phyloP scores from a whole-genome alignment of 2,329 filamentous ascomycete species.

The Lasiodiplodia gonubiensis region DNA sequence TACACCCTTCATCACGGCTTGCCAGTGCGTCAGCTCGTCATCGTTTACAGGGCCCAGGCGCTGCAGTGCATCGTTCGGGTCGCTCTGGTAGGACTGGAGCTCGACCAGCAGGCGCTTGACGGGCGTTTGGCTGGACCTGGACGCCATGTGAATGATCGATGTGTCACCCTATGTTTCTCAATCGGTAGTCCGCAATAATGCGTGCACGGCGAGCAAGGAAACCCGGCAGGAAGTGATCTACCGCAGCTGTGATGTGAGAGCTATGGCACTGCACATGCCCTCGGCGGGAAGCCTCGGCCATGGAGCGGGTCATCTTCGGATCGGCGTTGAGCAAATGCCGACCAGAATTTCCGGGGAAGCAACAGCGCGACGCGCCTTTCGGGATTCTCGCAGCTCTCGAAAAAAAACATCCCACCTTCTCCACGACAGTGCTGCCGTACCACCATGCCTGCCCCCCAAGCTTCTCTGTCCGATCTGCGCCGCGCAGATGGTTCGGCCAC shows the following conservation, averaged over 20 bases:
- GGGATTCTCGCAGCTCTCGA: conserved; percentile 17
- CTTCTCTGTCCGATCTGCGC: conserved; percentile 56
- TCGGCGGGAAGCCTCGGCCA: conserved; percentile 13
- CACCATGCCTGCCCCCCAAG: conserved; percentile 36
- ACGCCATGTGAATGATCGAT: neutral
- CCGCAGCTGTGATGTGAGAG: conserved; percentile 5
- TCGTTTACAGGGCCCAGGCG: conserved; percentile 63
- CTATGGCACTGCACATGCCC: conserved; percentile 13
- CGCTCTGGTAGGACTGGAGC: conserved; percentile 62
- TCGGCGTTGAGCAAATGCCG: conserved; percentile 22
- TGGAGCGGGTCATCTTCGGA: conserved; percentile 16
- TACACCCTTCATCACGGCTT: conserved; percentile 65
- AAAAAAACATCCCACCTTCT: neutral
- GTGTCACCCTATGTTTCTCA: neutral
- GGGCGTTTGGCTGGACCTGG: conserved; percentile 42
- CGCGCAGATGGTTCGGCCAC: conserved; percentile 81
- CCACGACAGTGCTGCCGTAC: neutral
- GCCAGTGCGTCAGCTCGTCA: conserved; percentile 64
- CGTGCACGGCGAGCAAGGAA: neutral
- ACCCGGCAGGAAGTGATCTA: neutral
- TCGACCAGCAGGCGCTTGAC: conserved; percentile 67
- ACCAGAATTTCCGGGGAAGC: conserved; percentile 27
- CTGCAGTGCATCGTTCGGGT: conserved; percentile 62
- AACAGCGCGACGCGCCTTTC: neutral
- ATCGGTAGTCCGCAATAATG: neutral